Percentiles rank a stretch among this genome's conserved stretches.
Evolutionary conservation across 2,329 filamentous ascomycete genomes (phyloP).

Genomic region (Epichloe festucae): DNA sequence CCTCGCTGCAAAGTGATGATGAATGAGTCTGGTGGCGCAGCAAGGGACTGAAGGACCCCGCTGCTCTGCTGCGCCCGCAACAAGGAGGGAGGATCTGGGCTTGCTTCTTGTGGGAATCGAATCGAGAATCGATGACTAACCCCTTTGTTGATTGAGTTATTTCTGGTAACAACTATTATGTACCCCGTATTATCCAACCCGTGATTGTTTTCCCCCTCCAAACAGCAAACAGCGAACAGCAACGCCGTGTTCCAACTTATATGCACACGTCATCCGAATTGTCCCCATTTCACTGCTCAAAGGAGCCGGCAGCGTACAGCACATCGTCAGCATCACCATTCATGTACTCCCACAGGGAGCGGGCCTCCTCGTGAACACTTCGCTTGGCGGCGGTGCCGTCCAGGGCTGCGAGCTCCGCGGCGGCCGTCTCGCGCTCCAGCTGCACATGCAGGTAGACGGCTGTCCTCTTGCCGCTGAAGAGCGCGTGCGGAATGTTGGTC

Average conservation of each 20-base stretch:
- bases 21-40: not conserved
- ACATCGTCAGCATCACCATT: slow-evolving; percentile 30
- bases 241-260: too few relatives aligned
- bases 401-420: slow-evolving; percentile 17
- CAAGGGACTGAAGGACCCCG: not conserved
- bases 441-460: slow-evolving; percentile 43
- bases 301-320: slow-evolving; percentile 30
- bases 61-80: too few relatives aligned
- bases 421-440: slow-evolving; percentile 27
- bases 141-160: too few relatives aligned
- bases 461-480: slow-evolving; percentile 44
- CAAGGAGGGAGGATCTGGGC: too few relatives aligned
- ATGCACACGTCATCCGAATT: not conserved
- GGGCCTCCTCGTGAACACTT: slow-evolving; percentile 21
- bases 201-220: too few relatives aligned
- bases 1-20: too few relatives aligned
- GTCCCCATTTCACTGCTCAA: not conserved
- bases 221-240: too few relatives aligned
- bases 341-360: slow-evolving; percentile 32
- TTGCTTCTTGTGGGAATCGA: too few relatives aligned
- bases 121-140: too few relatives aligned
- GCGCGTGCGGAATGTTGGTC: slow-evolving; percentile 48
- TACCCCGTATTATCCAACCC: too few relatives aligned
- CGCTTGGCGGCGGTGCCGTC: slow-evolving; percentile 12
- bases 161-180: too few relatives aligned